These are phyloP conservation scores for Zoysia matrella DNA, from an alignment of 202 grass and related monocot genomes.

Conservation along the genomic window DNA sequence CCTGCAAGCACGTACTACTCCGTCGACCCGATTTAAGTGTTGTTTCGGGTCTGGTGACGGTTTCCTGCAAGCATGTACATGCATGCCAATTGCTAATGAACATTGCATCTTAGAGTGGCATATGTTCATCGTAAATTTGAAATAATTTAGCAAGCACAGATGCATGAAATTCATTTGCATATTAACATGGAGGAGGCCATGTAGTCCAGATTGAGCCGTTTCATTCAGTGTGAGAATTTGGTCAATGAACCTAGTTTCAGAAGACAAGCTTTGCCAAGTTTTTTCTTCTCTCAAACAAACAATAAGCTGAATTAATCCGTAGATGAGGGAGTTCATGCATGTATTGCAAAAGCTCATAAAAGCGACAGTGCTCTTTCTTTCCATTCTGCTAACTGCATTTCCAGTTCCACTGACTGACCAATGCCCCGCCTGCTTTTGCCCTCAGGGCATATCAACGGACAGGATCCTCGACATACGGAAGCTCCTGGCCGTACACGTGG, in stretches of 20 bases:
- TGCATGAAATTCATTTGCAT: not conserved
- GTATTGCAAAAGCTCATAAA: not conserved
- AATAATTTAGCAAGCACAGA: not conserved
- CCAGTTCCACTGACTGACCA: not conserved
- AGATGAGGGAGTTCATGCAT: not conserved
- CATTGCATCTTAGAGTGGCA: not conserved
- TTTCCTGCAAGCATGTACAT: no score
- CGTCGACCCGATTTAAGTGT: no score
- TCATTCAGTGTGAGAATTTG: not conserved
- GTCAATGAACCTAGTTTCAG: not conserved
- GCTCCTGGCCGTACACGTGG: conserved; percentile 85
- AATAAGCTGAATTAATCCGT: not conserved
- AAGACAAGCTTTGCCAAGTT: not conserved
- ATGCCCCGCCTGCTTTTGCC: not conserved
- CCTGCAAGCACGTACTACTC: no score
- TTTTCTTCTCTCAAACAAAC: not conserved
- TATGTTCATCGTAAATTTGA: not conserved
- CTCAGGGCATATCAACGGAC: conserved; percentile 92
- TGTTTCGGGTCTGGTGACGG: no score
- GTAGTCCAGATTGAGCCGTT: no score
- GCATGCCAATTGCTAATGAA: not conserved
- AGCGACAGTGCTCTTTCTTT: not conserved
- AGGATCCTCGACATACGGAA: conserved; percentile 77
- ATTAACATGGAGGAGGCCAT: not conserved
- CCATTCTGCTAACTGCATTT: not conserved